A percentile compares a stretch with the other conserved stretches of the same genome.
Evolutionary conservation across 2,329 filamentous ascomycete genomes (phyloP).

Genomic region (Emmonsiellopsis sp.): DNA sequence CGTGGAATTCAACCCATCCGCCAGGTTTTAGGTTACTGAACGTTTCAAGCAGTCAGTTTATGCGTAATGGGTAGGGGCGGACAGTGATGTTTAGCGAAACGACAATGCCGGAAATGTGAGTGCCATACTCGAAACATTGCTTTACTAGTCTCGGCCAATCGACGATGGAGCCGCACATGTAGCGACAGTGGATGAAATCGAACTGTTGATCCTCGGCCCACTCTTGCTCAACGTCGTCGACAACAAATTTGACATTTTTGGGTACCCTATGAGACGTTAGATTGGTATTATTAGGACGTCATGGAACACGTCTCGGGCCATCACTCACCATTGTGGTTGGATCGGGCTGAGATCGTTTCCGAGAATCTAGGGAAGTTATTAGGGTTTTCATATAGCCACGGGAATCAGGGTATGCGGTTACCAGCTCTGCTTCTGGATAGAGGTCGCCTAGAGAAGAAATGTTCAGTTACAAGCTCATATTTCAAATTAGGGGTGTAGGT

Average conservation of each 20-base stretch:
- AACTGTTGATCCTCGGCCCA: constrained; percentile 47
- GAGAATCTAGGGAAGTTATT: too few relatives aligned
- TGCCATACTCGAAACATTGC: constrained; percentile 33
- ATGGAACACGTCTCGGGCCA: too few relatives aligned
- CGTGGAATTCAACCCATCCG: constrained; percentile 29
- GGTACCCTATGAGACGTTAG: constrained; percentile 36
- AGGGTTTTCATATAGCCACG: too few relatives aligned
- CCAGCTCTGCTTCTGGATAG: too few relatives aligned
- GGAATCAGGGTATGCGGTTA: too few relatives aligned
- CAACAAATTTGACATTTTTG: constrained; percentile 52
- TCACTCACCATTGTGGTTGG: too few relatives aligned
- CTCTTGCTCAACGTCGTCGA: constrained; percentile 53
- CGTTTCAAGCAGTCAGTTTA: neutral
- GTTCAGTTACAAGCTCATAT: too few relatives aligned
- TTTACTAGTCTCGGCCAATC: constrained; percentile 44
- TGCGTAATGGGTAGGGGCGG: neutral
- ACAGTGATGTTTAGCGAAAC: neutral
- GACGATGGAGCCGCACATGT: constrained; percentile 44
- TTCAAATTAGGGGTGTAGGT: too few relatives aligned
- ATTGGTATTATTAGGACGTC: neutral
- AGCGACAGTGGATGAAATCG: constrained; percentile 47
- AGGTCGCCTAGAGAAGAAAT: too few relatives aligned
- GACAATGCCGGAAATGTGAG: neutral
- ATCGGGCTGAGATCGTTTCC: too few relatives aligned
- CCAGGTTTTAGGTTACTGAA: constrained; percentile 6